Percentiles rank a stretch among this genome's conserved stretches.
phyloP scores from a whole-genome alignment of 768 basidiomycete species.

The Kwoniella dendrophila region DNA sequence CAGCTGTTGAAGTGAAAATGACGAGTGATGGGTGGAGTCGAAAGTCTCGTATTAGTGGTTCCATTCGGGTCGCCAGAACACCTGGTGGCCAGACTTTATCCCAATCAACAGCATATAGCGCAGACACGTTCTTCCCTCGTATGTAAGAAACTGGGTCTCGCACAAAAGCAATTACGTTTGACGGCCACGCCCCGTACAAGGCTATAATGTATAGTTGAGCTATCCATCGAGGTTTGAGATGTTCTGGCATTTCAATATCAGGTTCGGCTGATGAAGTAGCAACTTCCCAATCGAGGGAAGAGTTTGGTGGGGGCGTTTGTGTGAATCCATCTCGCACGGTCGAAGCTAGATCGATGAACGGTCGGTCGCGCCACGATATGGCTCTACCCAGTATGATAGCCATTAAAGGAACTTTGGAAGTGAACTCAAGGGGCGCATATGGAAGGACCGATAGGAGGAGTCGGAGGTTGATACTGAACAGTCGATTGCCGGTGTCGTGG shows the following conservation, averaged over 20 bases:
- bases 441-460: conserved; percentile 39
- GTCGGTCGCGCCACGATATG: conserved; percentile 50
- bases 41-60: conserved; percentile 67
- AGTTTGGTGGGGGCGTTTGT: conserved; percentile 27
- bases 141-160: conserved; percentile 71
- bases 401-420: conserved; percentile 40
- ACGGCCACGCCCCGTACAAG: conserved; percentile 87
- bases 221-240: conserved; percentile 27
- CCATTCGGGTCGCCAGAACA: conserved; percentile 66
- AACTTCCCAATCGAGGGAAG: conserved; percentile 30
- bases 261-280: conserved; percentile 20
- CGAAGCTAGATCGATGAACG: conserved; percentile 58
- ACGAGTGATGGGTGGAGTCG: conserved; percentile 74
- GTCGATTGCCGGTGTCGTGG: conserved; percentile 41
- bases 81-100: conserved; percentile 68
- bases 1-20: conserved; percentile 66
- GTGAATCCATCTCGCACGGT: conserved; percentile 67
- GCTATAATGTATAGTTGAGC: conserved; percentile 37
- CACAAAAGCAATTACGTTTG: conserved; percentile 79
- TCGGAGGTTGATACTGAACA: conserved; percentile 43
- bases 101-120: conserved; percentile 74
- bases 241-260: conserved; percentile 48
- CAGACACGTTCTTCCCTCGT: conserved; percentile 60
- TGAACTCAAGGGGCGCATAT: conserved; percentile 38
- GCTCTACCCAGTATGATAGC: conserved; percentile 51